A percentile compares a stretch with the other conserved stretches of the same genome.
These are phyloP conservation scores for Hypoxylon sp. DNA, from an alignment of 2,329 filamentous ascomycete species.

Conservation along the genomic window DNA sequence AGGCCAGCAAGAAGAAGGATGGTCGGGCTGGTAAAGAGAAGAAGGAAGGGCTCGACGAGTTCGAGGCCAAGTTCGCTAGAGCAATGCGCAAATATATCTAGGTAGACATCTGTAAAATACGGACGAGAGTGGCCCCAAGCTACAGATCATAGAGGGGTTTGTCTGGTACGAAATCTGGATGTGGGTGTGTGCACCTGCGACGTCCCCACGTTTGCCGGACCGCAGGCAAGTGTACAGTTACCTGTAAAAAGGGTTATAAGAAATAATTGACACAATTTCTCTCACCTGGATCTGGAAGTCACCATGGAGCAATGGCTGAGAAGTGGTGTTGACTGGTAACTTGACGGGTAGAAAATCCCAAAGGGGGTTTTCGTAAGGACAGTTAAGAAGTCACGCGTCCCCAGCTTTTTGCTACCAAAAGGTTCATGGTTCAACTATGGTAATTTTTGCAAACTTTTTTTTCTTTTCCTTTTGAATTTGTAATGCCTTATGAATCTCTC, in stretches of 20 bases:
- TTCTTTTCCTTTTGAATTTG: background rate
- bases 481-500: background rate
- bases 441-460: background rate
- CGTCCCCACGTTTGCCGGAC: background rate
- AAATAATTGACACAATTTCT: background rate
- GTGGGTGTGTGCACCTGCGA: background rate
- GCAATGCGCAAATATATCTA: background rate
- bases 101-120: background rate
- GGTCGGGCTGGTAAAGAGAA: background rate
- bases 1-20: conserved; percentile 3
- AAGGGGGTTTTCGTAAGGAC: conserved; percentile 1
- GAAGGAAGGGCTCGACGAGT: conserved; percentile 30
- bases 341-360: conserved; percentile 1
- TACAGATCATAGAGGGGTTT: background rate
- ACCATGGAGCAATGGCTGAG: background rate
- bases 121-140: background rate
- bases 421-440: background rate
- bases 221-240: background rate
- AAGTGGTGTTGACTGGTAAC: background rate
- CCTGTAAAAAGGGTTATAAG: background rate
- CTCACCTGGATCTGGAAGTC: background rate
- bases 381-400: conserved; percentile 3
- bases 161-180: background rate
- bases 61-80: conserved; percentile 39
- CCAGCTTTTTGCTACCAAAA: background rate